phyloP scores from a whole-genome alignment of 495 filamentous ascomycete genomes.

The Penicillium manginii region DNA sequence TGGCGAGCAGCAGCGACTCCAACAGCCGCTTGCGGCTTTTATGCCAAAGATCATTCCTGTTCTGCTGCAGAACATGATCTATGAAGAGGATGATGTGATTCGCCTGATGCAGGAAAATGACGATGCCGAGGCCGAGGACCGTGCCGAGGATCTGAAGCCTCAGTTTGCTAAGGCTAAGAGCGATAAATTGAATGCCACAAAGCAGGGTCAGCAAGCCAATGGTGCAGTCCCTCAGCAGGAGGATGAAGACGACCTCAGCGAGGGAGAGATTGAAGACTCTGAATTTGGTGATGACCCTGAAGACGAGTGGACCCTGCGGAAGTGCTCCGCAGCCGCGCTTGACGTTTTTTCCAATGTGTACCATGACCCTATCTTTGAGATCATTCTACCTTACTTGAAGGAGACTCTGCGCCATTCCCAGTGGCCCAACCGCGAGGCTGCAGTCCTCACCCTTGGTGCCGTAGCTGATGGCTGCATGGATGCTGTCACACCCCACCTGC shows the following conservation, averaged over 20 bases:
- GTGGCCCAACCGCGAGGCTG: slow-evolving; percentile 93
- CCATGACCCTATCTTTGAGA: slow-evolving; percentile 82
- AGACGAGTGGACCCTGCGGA: slow-evolving; percentile 93
- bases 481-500: slow-evolving; percentile 86
- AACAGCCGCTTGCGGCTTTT: slow-evolving; percentile 71
- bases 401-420: slow-evolving; percentile 85
- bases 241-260: slow-evolving; percentile 76
- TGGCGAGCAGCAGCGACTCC: slow-evolving; percentile 81
- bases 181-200: slow-evolving; percentile 49
- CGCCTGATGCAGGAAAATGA: slow-evolving; percentile 80
- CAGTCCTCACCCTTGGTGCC: slow-evolving; percentile 91
- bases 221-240: slow-evolving; percentile 50
- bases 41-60: slow-evolving; percentile 88
- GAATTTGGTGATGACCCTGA: slow-evolving; percentile 76
- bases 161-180: slow-evolving; percentile 82
- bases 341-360: slow-evolving; percentile 94
- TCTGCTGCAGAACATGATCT: slow-evolving; percentile 93
- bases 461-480: slow-evolving; percentile 95
- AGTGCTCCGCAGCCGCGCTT: slow-evolving; percentile 95
- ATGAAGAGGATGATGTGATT: slow-evolving; percentile 89
- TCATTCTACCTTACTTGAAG: slow-evolving; percentile 89
- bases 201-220: slow-evolving; percentile 51
- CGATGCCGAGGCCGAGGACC: slow-evolving; percentile 91
- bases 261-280: slow-evolving; percentile 86
- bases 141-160: slow-evolving; percentile 88